Percentiles rank a stretch among this genome's conserved stretches.
These are phyloP conservation scores for Meyerozyma athensensis DNA, from an alignment of 1,139 yeast species.

Conservation along the genomic window DNA sequence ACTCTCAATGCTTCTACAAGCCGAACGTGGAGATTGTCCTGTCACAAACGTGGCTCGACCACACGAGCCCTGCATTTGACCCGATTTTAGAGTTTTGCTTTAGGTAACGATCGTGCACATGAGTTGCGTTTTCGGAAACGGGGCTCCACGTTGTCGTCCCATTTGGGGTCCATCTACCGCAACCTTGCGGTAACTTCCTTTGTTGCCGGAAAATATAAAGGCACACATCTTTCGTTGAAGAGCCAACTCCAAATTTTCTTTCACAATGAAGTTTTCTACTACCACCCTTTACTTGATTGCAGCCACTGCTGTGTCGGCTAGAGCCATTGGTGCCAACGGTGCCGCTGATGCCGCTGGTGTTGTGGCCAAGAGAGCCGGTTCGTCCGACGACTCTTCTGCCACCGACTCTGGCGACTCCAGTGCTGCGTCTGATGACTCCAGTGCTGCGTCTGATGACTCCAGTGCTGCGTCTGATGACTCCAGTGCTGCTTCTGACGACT, in stretches of 20 bases:
- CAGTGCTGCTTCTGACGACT: not conserved
- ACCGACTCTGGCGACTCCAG: not conserved
- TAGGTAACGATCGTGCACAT: not conserved
- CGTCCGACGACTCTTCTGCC: not conserved
- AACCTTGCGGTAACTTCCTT: not conserved
- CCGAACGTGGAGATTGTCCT: not conserved
- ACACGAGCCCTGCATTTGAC: not conserved
- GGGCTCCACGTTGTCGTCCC: slow-evolving; percentile 2
- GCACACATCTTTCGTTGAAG: not conserved
- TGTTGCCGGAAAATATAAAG: not conserved
- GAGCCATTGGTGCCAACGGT: not conserved
- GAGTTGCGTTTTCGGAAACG: not conserved
- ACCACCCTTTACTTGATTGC: not conserved
- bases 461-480: not conserved
- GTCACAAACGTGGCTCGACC: not conserved
- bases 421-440: not conserved
- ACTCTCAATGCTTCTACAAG: too few species aligned
- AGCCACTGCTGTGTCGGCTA: not conserved
- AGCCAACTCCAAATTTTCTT: not conserved
- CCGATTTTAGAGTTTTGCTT: not conserved
- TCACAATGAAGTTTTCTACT: slow-evolving; percentile 3
- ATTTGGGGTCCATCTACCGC: not conserved
- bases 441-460: not conserved
- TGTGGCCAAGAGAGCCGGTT: slow-evolving; percentile 3
- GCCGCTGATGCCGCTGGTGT: not conserved